phyloP scores from a whole-genome alignment of 225 moss, liverwort and hornwort species.

The Bryoerythrophyllum caledonicum region DNA sequence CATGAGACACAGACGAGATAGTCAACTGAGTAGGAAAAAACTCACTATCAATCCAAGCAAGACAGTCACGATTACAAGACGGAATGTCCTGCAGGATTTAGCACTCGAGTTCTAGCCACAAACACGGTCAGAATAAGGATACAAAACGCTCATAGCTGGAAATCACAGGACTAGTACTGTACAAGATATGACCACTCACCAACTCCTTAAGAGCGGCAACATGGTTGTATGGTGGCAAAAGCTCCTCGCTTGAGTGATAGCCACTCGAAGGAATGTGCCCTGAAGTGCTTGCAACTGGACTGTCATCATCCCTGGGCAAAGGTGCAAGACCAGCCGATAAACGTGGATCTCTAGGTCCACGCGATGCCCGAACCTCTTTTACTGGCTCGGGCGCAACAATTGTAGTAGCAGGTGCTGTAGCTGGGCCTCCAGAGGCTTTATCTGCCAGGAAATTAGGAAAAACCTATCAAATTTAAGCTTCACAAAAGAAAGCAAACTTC shows the following conservation, averaged over 20 bases:
- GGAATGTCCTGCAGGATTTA: not conserved
- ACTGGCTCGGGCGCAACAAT: conserved; percentile 51
- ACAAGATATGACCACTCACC: conserved; percentile 38
- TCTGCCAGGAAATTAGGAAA: conserved; percentile 26
- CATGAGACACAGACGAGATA: conserved; percentile 13
- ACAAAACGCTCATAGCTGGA: not conserved
- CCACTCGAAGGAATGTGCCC: conserved; percentile 64
- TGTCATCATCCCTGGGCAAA: conserved; percentile 71
- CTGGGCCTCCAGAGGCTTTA: conserved; percentile 39
- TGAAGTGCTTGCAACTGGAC: conserved; percentile 83
- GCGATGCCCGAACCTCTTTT: conserved; percentile 67
- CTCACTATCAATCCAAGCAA: conserved; percentile 9
- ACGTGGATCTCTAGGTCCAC: conserved; percentile 81
- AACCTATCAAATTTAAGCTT: conserved; percentile 9
- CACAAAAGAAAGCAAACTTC: conserved; percentile 8
- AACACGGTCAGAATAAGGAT: not conserved
- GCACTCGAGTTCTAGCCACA: not conserved
- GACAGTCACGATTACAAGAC: not conserved
- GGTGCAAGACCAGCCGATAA: conserved; percentile 78
- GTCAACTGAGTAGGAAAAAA: conserved; percentile 4
- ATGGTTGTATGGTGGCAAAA: conserved; percentile 54
- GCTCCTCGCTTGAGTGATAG: conserved; percentile 56
- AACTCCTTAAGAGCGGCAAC: conserved; percentile 84
- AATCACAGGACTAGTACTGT: conserved; percentile 1
- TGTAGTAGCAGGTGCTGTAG: conserved; percentile 37